Conservation (phyloP, 176 grass and related monocot genomes). For the Oryza punctata region DNA sequence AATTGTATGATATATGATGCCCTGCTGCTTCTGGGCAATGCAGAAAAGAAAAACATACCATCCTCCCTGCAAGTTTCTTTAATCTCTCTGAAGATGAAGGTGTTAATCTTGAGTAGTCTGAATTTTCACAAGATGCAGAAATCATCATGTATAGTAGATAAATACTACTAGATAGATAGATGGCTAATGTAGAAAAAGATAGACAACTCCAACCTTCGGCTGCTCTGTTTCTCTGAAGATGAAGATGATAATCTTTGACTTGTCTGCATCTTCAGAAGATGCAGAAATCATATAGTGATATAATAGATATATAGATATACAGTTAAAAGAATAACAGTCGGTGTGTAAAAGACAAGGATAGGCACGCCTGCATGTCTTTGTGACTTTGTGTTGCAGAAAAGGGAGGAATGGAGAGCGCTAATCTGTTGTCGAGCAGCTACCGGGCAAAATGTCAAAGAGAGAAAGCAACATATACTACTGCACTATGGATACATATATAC, state of each 20-base stretch:
- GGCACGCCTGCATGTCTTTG: not conserved
- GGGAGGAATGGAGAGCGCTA: not conserved
- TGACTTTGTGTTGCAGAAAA: not conserved
- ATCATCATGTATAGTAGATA: too few species aligned
- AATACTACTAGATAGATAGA: too few species aligned
- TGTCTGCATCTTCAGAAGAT: not conserved
- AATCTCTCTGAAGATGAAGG: too few species aligned
- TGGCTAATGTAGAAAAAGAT: too few species aligned
- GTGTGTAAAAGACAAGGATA: not conserved
- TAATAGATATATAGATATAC: not conserved
- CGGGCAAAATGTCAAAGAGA: not conserved
- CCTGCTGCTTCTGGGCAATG: not conserved
- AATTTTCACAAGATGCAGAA: too few species aligned
- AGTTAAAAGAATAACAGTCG: not conserved
- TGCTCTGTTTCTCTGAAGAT: not conserved
- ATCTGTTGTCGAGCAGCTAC: not conserved
- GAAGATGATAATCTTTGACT: not conserved
- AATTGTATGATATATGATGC: not conserved
- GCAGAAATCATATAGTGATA: not conserved
- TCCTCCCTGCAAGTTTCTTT: too few species aligned
- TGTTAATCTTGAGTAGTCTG: too few species aligned
- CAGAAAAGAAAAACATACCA: not conserved
- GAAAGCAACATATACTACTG: not conserved
- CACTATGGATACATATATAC: not conserved
- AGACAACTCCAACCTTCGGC: too few species aligned